These are phyloP conservation scores for Przewalskia tangutica DNA, from an alignment of 257 asterid species.

Conservation along the genomic window DNA sequence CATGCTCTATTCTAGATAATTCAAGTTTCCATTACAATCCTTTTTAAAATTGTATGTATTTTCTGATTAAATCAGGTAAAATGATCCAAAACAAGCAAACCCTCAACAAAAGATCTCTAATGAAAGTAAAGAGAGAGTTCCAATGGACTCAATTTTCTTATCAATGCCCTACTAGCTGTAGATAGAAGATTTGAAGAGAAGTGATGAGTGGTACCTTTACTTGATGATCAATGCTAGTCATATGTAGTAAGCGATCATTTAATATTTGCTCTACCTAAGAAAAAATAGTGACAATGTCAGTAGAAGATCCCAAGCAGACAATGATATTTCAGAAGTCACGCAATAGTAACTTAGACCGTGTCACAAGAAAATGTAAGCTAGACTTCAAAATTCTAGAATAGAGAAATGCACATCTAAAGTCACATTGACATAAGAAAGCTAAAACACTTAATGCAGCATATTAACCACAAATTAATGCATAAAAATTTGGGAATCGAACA, in stretches of 20 bases:
- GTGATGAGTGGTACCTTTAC: conserved; percentile 54
- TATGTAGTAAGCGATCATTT: conserved; percentile 57
- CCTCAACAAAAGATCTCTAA: background rate
- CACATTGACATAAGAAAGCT: background rate
- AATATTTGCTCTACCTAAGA: conserved; percentile 64
- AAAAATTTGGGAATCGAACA: background rate
- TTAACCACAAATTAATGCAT: background rate
- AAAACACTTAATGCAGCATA: background rate
- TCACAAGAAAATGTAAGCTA: background rate
- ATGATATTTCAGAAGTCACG: conserved; percentile 1
- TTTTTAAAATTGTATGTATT: background rate
- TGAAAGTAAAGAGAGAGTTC: background rate
- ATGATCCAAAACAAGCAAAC: background rate
- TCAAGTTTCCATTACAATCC: background rate
- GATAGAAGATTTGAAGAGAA: background rate
- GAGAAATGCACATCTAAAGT: background rate
- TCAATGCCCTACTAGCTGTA: background rate
- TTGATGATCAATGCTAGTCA: conserved; percentile 69
- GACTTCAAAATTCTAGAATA: background rate
- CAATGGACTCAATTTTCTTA: background rate
- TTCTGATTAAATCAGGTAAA: background rate
- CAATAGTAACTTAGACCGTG: background rate
- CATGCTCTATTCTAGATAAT: background rate
- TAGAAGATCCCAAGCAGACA: background rate
- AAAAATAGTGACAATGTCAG: conserved; percentile 14